Conservation (phyloP, 2,329 filamentous ascomycete species). For the Verticillium longisporum region DNA sequence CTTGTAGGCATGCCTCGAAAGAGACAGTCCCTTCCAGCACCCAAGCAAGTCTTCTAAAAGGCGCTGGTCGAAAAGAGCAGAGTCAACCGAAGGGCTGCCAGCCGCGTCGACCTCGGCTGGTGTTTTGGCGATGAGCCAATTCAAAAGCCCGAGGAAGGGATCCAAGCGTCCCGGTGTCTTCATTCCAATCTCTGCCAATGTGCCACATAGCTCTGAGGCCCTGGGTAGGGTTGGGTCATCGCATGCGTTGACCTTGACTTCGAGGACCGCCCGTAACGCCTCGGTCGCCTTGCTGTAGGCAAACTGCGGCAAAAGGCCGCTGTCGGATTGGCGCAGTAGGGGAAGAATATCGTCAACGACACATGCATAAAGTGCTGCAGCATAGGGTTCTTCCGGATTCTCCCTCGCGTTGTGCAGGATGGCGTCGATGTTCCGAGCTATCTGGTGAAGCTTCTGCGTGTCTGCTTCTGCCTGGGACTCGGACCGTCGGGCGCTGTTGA, state of each 20-base stretch:
- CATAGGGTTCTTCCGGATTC: not conserved
- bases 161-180: conserved; percentile 3
- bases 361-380: not conserved
- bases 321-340: not conserved
- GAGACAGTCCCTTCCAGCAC: conserved; percentile 29
- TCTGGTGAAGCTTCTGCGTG: not conserved
- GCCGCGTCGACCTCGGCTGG: not conserved
- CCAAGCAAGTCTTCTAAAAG: conserved; percentile 21
- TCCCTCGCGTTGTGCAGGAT: not conserved
- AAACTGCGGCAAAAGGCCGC: not conserved
- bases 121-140: not conserved
- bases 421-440: conserved; percentile 3
- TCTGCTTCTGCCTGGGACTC: not conserved
- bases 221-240: conserved; percentile 1
- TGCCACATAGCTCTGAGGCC: conserved; percentile 5
- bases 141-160: conserved; percentile 2
- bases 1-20: conserved; percentile 15
- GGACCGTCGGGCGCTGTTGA: conserved; percentile 3
- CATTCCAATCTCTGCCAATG: conserved; percentile 2
- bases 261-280: conserved; percentile 1
- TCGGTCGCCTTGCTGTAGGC: not conserved
- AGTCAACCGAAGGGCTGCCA: not conserved
- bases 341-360: conserved; percentile 5
- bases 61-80: not conserved
- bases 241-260: conserved; percentile 2